phyloP scores from a whole-genome alignment of 768 basidiomycete genomes.

The Leucocoprinus sp. region DNA sequence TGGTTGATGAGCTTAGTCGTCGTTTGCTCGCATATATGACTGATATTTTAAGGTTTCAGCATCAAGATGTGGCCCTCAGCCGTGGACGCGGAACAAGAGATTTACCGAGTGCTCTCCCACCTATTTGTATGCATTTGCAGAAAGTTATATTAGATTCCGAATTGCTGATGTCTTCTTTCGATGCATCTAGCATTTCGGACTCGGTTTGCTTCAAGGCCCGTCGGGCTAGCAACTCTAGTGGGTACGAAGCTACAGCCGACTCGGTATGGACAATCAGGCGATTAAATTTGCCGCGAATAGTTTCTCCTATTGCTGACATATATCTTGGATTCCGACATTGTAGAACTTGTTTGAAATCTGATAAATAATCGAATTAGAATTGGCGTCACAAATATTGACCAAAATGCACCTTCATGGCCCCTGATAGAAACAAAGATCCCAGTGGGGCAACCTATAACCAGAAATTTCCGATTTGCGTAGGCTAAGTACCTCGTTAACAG shows the following conservation, averaged over 20 bases:
- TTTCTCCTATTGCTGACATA: conserved; percentile 47
- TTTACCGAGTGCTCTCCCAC: conserved; percentile 50
- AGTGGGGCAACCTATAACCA: conserved; percentile 58
- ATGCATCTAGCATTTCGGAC: conserved; percentile 39
- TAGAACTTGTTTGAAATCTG: conserved; percentile 58
- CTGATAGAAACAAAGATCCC: conserved; percentile 62
- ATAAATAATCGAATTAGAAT: background rate
- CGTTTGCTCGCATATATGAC: conserved; percentile 66
- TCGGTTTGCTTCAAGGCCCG: conserved; percentile 44
- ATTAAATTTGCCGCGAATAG: conserved; percentile 38
- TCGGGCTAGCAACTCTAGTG: conserved; percentile 60
- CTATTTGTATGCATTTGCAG: conserved; percentile 47
- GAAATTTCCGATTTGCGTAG: conserved; percentile 41
- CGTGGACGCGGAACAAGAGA: conserved; percentile 1
- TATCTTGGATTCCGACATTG: conserved; percentile 38
- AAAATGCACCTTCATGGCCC: conserved; percentile 43
- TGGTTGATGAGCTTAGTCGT: conserved; percentile 44
- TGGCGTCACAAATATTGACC: background rate
- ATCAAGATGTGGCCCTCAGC: background rate
- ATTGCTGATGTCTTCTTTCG: conserved; percentile 53
- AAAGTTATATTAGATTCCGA: conserved; percentile 52
- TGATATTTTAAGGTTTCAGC: conserved; percentile 19
- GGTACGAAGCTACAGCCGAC: conserved; percentile 51
- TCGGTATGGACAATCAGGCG: conserved; percentile 63
- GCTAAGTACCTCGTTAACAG: conserved; percentile 22